Percentiles rank a stretch among this genome's conserved stretches.
Conservation (phyloP, 1,139 yeast genomes). For the Eremothecium cymbalariae region DNA sequence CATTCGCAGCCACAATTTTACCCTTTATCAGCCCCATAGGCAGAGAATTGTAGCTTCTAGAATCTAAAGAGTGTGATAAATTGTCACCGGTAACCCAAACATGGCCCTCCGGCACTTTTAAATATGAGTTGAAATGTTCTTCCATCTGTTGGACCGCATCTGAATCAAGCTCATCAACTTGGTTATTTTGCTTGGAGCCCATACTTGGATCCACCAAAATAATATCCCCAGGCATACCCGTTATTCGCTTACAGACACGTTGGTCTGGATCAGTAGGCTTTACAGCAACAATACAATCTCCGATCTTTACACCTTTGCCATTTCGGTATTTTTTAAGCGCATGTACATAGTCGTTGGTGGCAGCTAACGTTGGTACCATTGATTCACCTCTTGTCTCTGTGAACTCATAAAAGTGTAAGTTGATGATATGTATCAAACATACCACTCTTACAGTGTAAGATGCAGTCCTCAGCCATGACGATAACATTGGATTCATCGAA, state of each 20-base stretch:
- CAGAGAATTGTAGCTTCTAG: constrained; percentile 76
- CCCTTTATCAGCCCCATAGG: constrained; percentile 89
- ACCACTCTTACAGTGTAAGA: constrained; percentile 45
- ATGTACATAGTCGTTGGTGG: constrained; percentile 70
- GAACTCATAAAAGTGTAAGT: constrained; percentile 62
- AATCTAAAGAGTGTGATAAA: constrained; percentile 78
- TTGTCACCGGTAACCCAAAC: constrained; percentile 98
- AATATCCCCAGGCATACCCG: constrained; percentile 94
- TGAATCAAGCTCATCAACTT: constrained; percentile 11
- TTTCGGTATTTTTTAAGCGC: constrained; percentile 52
- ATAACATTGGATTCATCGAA: constrained; percentile 5
- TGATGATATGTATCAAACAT: constrained; percentile 60
- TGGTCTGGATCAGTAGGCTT: constrained; percentile 87
- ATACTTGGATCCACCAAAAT: constrained; percentile 73
- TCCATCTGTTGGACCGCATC: constrained; percentile 12
- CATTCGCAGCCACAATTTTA: constrained; percentile 62
- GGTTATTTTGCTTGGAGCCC: constrained; percentile 34
- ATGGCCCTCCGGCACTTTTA: constrained; percentile 79
- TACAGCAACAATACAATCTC: constrained; percentile 80
- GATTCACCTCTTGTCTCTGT: constrained; percentile 87
- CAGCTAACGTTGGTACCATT: constrained; percentile 84
- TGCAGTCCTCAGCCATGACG: constrained; percentile 23
- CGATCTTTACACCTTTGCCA: constrained; percentile 51
- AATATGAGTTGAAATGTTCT: constrained; percentile 45
- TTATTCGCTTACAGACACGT: constrained; percentile 82